Conservation (phyloP, 2,329 filamentous ascomycete genomes). For the Curvularia spicifera region DNA sequence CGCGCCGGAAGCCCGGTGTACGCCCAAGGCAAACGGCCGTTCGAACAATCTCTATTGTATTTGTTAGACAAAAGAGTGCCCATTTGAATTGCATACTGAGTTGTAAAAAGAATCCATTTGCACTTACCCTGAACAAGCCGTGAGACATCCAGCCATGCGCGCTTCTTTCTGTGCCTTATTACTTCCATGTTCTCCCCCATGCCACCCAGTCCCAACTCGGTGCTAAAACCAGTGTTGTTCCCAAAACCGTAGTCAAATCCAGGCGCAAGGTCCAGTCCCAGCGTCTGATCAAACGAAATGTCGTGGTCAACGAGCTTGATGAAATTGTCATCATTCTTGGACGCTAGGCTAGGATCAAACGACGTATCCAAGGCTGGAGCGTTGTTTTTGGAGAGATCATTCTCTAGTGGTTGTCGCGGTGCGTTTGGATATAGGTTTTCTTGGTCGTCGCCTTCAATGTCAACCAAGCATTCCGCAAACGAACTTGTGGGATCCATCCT, state of each 20-base stretch:
- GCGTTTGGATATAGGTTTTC: neutral
- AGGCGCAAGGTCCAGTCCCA: slow-evolving; percentile 45
- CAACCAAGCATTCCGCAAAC: slow-evolving; percentile 59
- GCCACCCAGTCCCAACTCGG: slow-evolving; percentile 28
- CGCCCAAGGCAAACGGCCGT: slow-evolving; percentile 53
- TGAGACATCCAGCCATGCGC: slow-evolving; percentile 52
- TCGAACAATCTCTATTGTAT: slow-evolving; percentile 43
- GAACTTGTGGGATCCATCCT: slow-evolving; percentile 66
- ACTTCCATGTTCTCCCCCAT: slow-evolving; percentile 24
- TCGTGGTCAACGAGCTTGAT: slow-evolving; percentile 27
- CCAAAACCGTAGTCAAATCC: slow-evolving; percentile 31
- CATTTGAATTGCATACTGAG: neutral
- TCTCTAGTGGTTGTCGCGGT: neutral
- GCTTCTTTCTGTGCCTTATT: slow-evolving; percentile 41
- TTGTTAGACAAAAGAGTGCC: slow-evolving; percentile 31
- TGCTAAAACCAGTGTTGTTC: slow-evolving; percentile 15
- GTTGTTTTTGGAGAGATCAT: slow-evolving; percentile 6
- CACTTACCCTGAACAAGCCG: slow-evolving; percentile 54
- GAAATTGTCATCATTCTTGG: slow-evolving; percentile 17
- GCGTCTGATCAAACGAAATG: slow-evolving; percentile 38
- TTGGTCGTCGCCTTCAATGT: slow-evolving; percentile 33
- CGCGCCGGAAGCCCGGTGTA: slow-evolving; percentile 52
- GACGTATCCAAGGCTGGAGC: slow-evolving; percentile 37
- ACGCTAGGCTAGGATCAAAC: slow-evolving; percentile 9
- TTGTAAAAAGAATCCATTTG: neutral